Evolutionary conservation across 1,284 basidiomycete species (phyloP).

Genomic region (Cutaneotrichosporon sp.): DNA sequence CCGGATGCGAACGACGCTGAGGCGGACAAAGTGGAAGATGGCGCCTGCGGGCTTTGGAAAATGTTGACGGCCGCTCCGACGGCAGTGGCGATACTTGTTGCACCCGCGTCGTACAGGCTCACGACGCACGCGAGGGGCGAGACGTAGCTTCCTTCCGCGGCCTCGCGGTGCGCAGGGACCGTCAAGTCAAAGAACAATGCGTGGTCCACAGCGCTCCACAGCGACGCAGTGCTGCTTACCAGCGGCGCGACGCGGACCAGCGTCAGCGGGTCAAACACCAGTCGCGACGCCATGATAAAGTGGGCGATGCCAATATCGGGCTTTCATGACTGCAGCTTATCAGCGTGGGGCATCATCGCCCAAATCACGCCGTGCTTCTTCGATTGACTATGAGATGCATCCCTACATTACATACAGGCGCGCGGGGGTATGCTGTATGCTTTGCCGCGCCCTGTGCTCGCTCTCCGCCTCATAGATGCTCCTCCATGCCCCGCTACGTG

Average conservation of each 20-base stretch:
- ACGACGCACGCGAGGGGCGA: background rate
- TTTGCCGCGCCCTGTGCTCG: background rate
- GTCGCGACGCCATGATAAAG: background rate
- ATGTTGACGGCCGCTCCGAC: background rate
- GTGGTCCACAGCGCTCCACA: constrained; percentile 1
- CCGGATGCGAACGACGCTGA: too few relatives aligned
- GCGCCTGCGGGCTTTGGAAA: background rate
- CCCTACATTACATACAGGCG: too few relatives aligned
- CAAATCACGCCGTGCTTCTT: too few relatives aligned
- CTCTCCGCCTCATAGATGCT: background rate
- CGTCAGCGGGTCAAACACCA: background rate
- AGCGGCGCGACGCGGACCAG: background rate
- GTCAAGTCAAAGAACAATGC: background rate
- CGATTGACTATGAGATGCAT: too few relatives aligned
- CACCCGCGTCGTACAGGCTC: background rate
- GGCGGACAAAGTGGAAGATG: too few relatives aligned
- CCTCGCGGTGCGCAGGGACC: too few relatives aligned
- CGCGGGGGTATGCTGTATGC: too few relatives aligned
- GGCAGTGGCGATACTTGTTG: background rate
- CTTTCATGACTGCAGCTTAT: background rate
- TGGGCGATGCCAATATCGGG: background rate
- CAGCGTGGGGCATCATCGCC: too few relatives aligned
- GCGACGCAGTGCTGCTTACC: background rate
- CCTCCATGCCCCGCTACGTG: constrained; percentile 18
- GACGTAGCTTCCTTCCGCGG: too few relatives aligned